These are phyloP conservation scores for Penicillium verhagenii DNA, from an alignment of 495 filamentous ascomycete genomes.

Conservation along the genomic window DNA sequence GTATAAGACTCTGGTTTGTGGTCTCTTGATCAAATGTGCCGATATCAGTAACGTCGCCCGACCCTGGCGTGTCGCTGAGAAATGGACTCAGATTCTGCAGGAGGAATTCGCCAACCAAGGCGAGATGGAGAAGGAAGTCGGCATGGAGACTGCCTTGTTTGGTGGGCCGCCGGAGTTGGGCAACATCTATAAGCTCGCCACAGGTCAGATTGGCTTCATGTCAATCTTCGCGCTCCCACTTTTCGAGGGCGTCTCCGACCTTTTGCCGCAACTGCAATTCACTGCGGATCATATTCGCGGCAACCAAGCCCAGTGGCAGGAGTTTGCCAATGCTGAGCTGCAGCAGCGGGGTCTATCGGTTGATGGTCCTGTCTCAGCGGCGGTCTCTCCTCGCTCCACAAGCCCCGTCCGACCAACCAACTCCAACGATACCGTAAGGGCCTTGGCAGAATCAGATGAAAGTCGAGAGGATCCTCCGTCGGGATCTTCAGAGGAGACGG, in stretches of 20 bases:
- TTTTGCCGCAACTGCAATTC: constrained; percentile 80
- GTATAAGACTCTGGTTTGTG: constrained; percentile 75
- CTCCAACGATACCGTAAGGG: constrained; percentile 3
- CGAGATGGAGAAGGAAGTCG: constrained; percentile 82
- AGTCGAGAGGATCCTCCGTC: constrained; percentile 19
- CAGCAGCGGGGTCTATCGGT: constrained; percentile 28
- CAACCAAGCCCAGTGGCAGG: constrained; percentile 74
- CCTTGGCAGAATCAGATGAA: neutral
- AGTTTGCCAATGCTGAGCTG: constrained; percentile 56
- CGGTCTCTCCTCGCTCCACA: constrained; percentile 40
- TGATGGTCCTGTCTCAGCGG: constrained; percentile 21
- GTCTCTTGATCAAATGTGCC: constrained; percentile 93
- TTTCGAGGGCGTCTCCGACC: constrained; percentile 79
- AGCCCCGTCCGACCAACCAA: constrained; percentile 28
- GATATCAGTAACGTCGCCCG: constrained; percentile 98
- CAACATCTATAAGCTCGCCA: constrained; percentile 74
- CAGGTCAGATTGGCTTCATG: constrained; percentile 93
- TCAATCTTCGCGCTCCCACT: constrained; percentile 89
- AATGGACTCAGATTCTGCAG: constrained; percentile 88
- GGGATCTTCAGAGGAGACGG: constrained; percentile 19
- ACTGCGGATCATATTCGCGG: constrained; percentile 73
- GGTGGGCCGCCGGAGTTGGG: constrained; percentile 80
- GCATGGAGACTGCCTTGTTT: constrained; percentile 82
- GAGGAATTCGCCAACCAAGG: constrained; percentile 94
- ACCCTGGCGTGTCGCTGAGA: constrained; percentile 72